Percentiles rank a stretch among this genome's conserved stretches.
phyloP scores from a whole-genome alignment of 2,329 filamentous ascomycete genomes.

The Nemania sp. region DNA sequence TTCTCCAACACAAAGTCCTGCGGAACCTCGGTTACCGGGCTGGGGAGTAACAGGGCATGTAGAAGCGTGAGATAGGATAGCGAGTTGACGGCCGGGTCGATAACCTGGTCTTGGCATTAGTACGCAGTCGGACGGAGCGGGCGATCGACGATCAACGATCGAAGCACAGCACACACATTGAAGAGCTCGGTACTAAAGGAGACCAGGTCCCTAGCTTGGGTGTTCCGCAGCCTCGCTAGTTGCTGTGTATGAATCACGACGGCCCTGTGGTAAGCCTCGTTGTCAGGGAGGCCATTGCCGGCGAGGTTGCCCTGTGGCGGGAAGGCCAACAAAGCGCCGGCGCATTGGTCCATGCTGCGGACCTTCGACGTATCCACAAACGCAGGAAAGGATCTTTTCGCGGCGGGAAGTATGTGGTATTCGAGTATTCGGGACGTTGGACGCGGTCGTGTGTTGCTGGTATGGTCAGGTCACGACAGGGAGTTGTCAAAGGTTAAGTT shows the following conservation, averaged over 20 bases:
- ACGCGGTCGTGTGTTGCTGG: not conserved
- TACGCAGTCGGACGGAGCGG: not conserved
- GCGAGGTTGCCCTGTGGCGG: constrained; percentile 37
- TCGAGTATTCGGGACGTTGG: not conserved
- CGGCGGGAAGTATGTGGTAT: not conserved
- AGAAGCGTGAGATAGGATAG: constrained; percentile 56
- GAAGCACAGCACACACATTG: constrained; percentile 38
- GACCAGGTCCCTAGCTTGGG: constrained; percentile 39
- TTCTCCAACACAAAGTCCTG: constrained; percentile 44
- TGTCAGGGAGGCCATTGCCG: no score
- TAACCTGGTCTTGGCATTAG: constrained; percentile 40
- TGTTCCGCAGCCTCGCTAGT: constrained; percentile 45
- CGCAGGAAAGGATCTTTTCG: not conserved
- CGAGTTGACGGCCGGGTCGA: constrained; percentile 54
- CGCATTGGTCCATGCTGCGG: constrained; percentile 44
- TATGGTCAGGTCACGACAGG: not conserved
- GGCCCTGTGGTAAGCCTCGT: constrained; percentile 46
- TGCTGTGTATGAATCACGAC: constrained; percentile 44
- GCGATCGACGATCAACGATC: not conserved
- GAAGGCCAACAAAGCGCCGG: constrained; percentile 48
- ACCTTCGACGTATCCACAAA: not conserved
- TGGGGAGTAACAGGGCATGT: constrained; percentile 44
- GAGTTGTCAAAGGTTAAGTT: not conserved
- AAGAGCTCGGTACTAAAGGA: constrained; percentile 46
- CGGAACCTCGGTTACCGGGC: constrained; percentile 34